Conservation (phyloP, 2,329 filamentous ascomycete species). For the Colletotrichum truncatum region DNA sequence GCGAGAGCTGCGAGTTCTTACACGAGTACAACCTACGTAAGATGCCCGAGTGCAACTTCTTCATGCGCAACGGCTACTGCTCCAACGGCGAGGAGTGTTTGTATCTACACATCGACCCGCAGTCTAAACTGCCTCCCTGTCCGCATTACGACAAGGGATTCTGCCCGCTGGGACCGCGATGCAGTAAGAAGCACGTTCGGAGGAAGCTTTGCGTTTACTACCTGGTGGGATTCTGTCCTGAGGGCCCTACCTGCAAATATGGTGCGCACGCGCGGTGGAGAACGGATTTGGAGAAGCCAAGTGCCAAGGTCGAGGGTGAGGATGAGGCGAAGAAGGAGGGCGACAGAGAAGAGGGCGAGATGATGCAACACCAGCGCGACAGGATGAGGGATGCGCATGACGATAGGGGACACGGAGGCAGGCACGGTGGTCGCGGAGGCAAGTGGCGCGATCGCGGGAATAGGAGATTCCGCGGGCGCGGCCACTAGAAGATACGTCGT, state of each 20-base stretch:
- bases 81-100: conserved; percentile 97
- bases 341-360: conserved; percentile 56
- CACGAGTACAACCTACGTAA: conserved; percentile 98
- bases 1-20: conserved; percentile 94
- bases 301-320: conserved; percentile 73
- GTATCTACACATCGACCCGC: conserved; percentile 88
- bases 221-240: conserved; percentile 93
- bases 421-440: conserved; percentile 37
- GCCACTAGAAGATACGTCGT: no score
- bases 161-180: conserved; percentile 88
- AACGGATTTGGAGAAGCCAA: conserved; percentile 78
- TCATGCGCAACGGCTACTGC: conserved; percentile 91
- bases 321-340: conserved; percentile 64
- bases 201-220: conserved; percentile 85
- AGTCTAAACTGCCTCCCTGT: conserved; percentile 81
- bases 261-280: conserved; percentile 88
- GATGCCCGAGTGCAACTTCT: conserved; percentile 99
- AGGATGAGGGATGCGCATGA: conserved; percentile 47
- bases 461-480: conserved; percentile 43
- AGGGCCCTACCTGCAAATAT: conserved; percentile 77
- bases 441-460: conserved; percentile 43
- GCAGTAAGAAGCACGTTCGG: conserved; percentile 88
- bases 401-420: conserved; percentile 44
- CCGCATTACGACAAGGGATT: conserved; percentile 95
- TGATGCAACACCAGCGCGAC: conserved; percentile 39